Evolutionary conservation across 2,329 filamentous ascomycete genomes (phyloP), one percentile per base, ranked within the genome.

Genomic region (Claviceps sp.): DNA sequence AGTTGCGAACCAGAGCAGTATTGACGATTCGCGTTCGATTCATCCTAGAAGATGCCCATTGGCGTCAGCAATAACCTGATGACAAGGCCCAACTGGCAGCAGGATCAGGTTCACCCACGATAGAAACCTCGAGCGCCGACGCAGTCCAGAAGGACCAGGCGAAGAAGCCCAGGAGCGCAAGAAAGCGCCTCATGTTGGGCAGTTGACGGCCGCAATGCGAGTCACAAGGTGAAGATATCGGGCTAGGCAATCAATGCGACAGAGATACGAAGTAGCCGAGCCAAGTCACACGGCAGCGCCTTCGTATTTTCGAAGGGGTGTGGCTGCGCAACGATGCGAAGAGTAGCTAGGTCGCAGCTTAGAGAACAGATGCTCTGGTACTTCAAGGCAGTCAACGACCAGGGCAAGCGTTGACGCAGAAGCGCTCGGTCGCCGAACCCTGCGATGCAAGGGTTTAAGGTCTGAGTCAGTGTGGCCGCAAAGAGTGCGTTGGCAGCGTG

Each of bases 11-110:
- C 80, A 52, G 78, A 74, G 72, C 91, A 96, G 79, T 85, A 80
- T 72, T 95, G 87, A 63, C 82, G 77, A 63, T 91, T 86, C 38
- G 84, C 78, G 49, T 87, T 80, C 52, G 82, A 80, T 65, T 93
- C 77, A 66, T 88, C 84, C 87, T 94, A 57, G 40, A 36, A 20
- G 20, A 5, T 30, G 20, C n/a, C 26, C 37, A 20, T 9, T 9
- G 64, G 65, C 57, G 65, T 61, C 53, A 54, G 20, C 3, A 34
- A 34, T 4, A 34, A 34, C 9, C 30, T 11, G 9, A 34, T 34
- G 3, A 34, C 30, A 34, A 34, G 30, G 11, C 3, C 9, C 30
- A 34, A 34, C 30, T 34, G 8, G 30, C 30, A 34, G 3, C 5
- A 22, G 24, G 5, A 16, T 16, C 36, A 20, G 43, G 18, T 16